Base-by-base conservation (phyloP, 106 monocot genomes). In the Narthecium ossifragum region DNA sequence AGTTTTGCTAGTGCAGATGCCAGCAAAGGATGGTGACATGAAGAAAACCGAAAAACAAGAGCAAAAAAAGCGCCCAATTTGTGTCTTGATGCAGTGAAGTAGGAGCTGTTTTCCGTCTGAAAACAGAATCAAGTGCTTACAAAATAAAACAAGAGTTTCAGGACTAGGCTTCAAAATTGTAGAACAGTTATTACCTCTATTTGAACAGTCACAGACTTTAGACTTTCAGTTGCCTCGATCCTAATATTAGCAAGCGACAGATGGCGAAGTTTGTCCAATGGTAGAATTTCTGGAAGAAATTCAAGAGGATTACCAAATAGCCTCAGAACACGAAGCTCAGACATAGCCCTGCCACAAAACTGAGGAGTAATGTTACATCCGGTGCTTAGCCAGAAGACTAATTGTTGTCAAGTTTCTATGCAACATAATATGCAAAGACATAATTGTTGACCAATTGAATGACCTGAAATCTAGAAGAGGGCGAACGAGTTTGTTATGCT, bases 381-480 rank as follows among this genome's bases (percentile, higher is more conserved):
- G 33, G 30, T 20, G 36, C 36, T 36, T 36, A 10, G 10, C 36
- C 36, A 21, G 50, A 51, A 23, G 26, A 18, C 10, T 3, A 18
- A 15, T 22, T 23, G 26, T 22, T 25, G 2, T 51, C 3, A 51
- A 12, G 14, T 3, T 2, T 10, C 10, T 7, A 30, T 18, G 32
- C 2, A 20, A 18, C 18, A 32, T 15, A 54, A 31, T 34, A 18
- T 57, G n/a, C 4, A 33, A 33, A 57, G 13, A 14, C 3, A 36
- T 56, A 46, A 39, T 20, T 28, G 64, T 26, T 65, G 53, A 4
- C 33, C 40, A 23, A 77, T 40, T 54, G 57, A 67, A 70, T 76
- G 81, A 98, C 98, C 98, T 98, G 84, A 98, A 85, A 84, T 98
- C 98, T 38, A 98, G 77, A 54, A 98, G 84, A 43, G 91, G 98